Conservation (phyloP, 441 rosid species). For the Pelargonium cotyledonis region DNA sequence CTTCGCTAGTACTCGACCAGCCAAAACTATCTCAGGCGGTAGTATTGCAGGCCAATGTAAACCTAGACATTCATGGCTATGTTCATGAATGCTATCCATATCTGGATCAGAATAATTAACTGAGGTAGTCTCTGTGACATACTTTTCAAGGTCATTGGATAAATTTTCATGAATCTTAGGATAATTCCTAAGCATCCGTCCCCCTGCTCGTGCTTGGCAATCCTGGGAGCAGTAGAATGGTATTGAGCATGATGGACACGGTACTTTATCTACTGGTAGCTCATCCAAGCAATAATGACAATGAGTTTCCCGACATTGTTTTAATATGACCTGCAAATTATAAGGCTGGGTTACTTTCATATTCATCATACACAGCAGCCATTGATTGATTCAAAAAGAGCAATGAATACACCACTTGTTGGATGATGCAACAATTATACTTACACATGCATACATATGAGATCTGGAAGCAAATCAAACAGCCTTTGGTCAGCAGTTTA, state of each 20-base stretch:
- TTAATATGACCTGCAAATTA: constrained; percentile 49
- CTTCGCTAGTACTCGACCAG: constrained; percentile 64
- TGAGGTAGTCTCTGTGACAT: constrained; percentile 35
- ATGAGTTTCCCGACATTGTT: constrained; percentile 57
- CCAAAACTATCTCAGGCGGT: constrained; percentile 69
- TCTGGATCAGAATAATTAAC: constrained; percentile 21
- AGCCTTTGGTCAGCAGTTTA: neutral
- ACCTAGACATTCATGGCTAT: constrained; percentile 77
- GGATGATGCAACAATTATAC: neutral
- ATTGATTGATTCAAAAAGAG: neutral
- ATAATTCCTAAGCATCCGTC: constrained; percentile 24
- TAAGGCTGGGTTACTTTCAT: constrained; percentile 9
- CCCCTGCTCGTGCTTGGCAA: constrained; percentile 60
- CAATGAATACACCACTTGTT: neutral
- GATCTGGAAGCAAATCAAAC: neutral
- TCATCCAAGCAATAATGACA: constrained; percentile 84
- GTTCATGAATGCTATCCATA: constrained; percentile 47
- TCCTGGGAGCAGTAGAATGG: constrained; percentile 71
- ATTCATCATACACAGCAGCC: constrained; percentile 11
- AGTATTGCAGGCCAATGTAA: constrained; percentile 74
- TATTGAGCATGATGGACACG: constrained; percentile 63
- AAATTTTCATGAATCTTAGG: constrained; percentile 23
- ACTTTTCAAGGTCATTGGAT: constrained; percentile 32
- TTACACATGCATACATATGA: neutral
- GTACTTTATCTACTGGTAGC: constrained; percentile 60